A percentile compares a stretch with the other conserved stretches of the same genome.
Conservation (phyloP, 495 filamentous ascomycete species). For the Penicillium samsonianum region DNA sequence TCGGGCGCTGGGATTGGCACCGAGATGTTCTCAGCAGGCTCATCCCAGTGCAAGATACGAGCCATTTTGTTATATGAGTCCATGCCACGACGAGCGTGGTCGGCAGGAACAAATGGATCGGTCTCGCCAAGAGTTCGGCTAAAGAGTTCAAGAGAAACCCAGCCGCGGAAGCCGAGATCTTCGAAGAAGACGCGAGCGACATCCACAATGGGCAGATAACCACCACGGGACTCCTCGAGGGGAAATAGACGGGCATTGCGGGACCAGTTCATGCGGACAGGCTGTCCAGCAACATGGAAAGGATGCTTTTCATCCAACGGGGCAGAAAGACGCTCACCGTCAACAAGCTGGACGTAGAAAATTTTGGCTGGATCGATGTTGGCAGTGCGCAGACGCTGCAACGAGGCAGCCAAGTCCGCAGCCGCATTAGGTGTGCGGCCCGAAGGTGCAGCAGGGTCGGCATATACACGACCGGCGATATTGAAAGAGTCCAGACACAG, state of each 20-base stretch:
- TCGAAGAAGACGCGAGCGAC: slow-evolving; percentile 63
- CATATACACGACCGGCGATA: slow-evolving; percentile 72
- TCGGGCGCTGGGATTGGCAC: slow-evolving; percentile 11
- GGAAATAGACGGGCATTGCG: slow-evolving; percentile 76
- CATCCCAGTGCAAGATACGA: slow-evolving; percentile 34
- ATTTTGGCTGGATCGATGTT: slow-evolving; percentile 67
- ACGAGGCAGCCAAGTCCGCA: slow-evolving; percentile 54
- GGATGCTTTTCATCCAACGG: slow-evolving; percentile 64
- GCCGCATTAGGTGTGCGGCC: slow-evolving; percentile 62
- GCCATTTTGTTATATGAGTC: slow-evolving; percentile 61
- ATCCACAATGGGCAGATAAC: slow-evolving; percentile 67
- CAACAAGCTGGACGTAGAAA: slow-evolving; percentile 79
- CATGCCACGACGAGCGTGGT: slow-evolving; percentile 65
- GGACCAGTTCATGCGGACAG: slow-evolving; percentile 76
- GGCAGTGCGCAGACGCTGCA: slow-evolving; percentile 53
- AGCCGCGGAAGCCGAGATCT: slow-evolving; percentile 67
- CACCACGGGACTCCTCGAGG: slow-evolving; percentile 68
- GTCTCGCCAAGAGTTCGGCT: slow-evolving; percentile 62
- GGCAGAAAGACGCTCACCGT: slow-evolving; percentile 62
- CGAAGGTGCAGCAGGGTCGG: slow-evolving; percentile 58
- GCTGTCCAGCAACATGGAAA: slow-evolving; percentile 64
- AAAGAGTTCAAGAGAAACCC: slow-evolving; percentile 81
- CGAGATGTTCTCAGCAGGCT: slow-evolving; percentile 10
- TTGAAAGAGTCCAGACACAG: slow-evolving; percentile 82
- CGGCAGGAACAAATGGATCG: slow-evolving; percentile 53